Evolutionary conservation across 306 rosid species (phyloP), one percentile per base, ranked within the genome.

Genomic region (Mimosa bimucronata): DNA sequence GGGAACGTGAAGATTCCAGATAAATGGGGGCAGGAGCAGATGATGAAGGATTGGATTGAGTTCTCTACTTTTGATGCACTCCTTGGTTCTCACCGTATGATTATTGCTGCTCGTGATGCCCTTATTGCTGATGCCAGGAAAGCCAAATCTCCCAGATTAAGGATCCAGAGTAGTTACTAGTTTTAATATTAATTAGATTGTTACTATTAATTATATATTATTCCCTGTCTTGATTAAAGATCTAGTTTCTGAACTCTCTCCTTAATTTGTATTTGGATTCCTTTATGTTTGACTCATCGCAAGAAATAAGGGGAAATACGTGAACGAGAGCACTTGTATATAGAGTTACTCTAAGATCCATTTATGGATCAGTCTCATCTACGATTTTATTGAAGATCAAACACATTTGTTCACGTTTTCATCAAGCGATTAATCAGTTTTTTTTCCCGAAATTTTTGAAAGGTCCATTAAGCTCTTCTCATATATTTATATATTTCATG

Each of bases 11-110:
- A 1, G 68, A 75, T 88, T 37, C 92, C 89, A 0, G 92, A 88
- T 30, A 77, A 77, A 4, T 88, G 89, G 92, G 87, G 85, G 0
- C 76, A 86, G 69, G 92, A 88, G 80, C 87, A 82, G 26, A 28
- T 79, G 82, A 83, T 84, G 7, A 84, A 82, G 82, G 89, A 88
- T 3, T 88, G 92, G 92, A 77, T 82, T 23, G 87, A 88, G 30
- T 82, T 69, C 9, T 40, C 88, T 34, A 75, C 80, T 2, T 86
- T 86, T 14, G 91, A 86, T 58, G 76, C 76, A 30, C 28, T 84
- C 66, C 34, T 86, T 26, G 84, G 78, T 40, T 86, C 92, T 1
- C 58, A 5, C 3, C 78, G 80, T 6, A 40, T 86, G 29, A 72
- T 73, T 21, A 18, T 67, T 29, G 71, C 88, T 18, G 92, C 92